Base-by-base conservation (phyloP, 176 grass and related monocot genomes). In the Oryza nivara region DNA sequence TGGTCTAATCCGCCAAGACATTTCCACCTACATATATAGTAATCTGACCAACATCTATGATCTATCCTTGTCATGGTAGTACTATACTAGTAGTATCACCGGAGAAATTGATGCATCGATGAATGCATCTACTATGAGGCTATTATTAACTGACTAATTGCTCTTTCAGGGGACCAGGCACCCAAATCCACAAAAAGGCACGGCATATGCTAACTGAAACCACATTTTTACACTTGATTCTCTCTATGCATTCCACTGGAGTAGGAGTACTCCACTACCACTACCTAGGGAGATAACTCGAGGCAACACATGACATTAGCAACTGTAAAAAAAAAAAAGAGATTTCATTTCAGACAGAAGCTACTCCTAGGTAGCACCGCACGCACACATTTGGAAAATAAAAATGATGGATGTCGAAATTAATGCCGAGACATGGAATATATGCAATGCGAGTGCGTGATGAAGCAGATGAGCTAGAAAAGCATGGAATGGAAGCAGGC, bases 131-230 rank as follows among this genome's bases (percentile, higher is more conserved):
- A 41, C 7, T 41, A 41, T 41, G 30, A 32, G 30, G 28, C 28
- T 28, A 28, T 28, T 32, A 32, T 32, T 32, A 9, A 49, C 40
- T 41, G 38, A 41, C 58, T 78, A 65, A 11, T 65, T 45, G 20
- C 20, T 34, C 48, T 56, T 76, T 76, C 36, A 61, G 73, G 7
- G 28, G 73, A 75, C 47, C 73, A 76, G 48, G 34, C 6, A 13
- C 36, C 49, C 54, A 58, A 58, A n/a, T n/a, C 54, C 19, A 20
- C 6, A 58, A 58, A 20, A 58, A n/a, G 54, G 54, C 54, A 58
- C 1, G 40, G 40, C 40, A 41, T 41, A 41, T 76, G 54, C 16
- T 58, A 44, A 30, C 44, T 48, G 5, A 3, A 35, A 75, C 51
- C 73, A 20, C 72, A 75, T 34, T 15, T 52, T 17, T 56, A 23